Conservation (phyloP, 352 stramenopile species). For the Phytophthora agathidicida region DNA sequence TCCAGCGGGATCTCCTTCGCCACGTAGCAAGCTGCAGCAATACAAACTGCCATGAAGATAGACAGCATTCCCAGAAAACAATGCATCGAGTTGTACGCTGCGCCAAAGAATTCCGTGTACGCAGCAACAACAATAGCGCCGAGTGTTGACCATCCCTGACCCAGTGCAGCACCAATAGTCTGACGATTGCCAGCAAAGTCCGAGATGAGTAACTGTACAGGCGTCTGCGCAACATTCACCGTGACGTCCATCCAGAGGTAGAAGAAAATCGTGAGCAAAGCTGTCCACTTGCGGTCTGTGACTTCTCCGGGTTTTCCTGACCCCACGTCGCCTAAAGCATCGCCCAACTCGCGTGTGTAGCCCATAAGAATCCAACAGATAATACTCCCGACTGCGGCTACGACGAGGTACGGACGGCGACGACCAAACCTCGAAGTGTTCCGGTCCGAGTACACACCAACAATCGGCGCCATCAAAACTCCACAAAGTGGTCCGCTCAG, state of each 20-base stretch:
- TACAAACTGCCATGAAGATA: slow-evolving; percentile 37
- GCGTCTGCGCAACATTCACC: slow-evolving; percentile 58
- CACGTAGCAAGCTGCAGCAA: slow-evolving; percentile 35
- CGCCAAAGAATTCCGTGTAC: slow-evolving; percentile 57
- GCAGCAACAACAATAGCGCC: slow-evolving; percentile 51
- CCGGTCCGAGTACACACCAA: slow-evolving; percentile 52
- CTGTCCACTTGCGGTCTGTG: slow-evolving; percentile 53
- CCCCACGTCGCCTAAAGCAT: slow-evolving; percentile 47
- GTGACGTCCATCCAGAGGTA: slow-evolving; percentile 74
- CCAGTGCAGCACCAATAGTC: slow-evolving; percentile 49
- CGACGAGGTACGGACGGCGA: slow-evolving; percentile 47
- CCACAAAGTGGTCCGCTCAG: slow-evolving; percentile 54
- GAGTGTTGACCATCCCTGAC: slow-evolving; percentile 52
- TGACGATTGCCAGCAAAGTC: slow-evolving; percentile 65
- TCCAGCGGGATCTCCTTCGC: slow-evolving; percentile 40
- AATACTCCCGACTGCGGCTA: slow-evolving; percentile 33
- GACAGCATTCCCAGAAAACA: slow-evolving; percentile 66
- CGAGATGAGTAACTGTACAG: slow-evolving; percentile 52
- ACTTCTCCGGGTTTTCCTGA: slow-evolving; percentile 28
- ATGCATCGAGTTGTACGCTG: slow-evolving; percentile 51
- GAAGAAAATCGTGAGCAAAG: slow-evolving; percentile 57
- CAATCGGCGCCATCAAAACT: slow-evolving; percentile 52
- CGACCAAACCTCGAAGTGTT: slow-evolving; percentile 42
- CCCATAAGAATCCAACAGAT: slow-evolving; percentile 60
- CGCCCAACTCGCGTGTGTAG: slow-evolving; percentile 49